Evolutionary conservation across 225 moss, liverwort and hornwort genomes (phyloP).

Genomic region (Pseudisothecium myosuroides): DNA sequence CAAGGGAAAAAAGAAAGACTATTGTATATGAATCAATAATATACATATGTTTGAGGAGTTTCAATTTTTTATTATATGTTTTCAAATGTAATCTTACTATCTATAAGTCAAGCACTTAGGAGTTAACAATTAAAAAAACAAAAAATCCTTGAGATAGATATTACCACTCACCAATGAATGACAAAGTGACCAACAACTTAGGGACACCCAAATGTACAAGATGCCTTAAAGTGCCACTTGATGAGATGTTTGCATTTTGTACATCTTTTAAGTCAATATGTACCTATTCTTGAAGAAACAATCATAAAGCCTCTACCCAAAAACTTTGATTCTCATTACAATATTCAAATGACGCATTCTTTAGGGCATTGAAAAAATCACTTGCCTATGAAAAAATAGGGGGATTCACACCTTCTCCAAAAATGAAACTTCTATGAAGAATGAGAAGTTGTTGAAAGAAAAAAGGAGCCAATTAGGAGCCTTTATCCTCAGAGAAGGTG

Average conservation of each 20-base stretch:
- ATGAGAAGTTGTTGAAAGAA: too few relatives aligned
- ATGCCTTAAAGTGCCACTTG: not conserved
- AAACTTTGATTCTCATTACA: too few relatives aligned
- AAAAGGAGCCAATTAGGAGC: too few relatives aligned
- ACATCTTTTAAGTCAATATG: not conserved
- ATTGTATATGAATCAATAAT: too few relatives aligned
- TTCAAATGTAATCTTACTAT: not conserved
- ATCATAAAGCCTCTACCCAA: not conserved
- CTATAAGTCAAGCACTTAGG: not conserved
- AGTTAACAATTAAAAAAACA: not conserved
- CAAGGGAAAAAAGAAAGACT: not conserved
- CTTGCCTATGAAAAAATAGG: too few relatives aligned
- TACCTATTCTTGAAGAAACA: not conserved
- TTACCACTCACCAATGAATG: not conserved
- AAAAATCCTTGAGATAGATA: not conserved
- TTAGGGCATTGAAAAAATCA: too few relatives aligned
- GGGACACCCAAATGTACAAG: not conserved
- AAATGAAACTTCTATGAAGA: too few relatives aligned
- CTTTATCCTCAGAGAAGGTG: too few relatives aligned
- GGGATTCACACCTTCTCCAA: too few relatives aligned
- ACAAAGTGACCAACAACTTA: not conserved
- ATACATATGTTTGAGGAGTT: not conserved
- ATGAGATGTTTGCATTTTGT: not conserved
- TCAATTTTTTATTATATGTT: too few relatives aligned
- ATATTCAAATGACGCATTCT: too few relatives aligned